phyloP scores from a whole-genome alignment of 768 basidiomycete species.

The Agrocybe chaxingu region DNA sequence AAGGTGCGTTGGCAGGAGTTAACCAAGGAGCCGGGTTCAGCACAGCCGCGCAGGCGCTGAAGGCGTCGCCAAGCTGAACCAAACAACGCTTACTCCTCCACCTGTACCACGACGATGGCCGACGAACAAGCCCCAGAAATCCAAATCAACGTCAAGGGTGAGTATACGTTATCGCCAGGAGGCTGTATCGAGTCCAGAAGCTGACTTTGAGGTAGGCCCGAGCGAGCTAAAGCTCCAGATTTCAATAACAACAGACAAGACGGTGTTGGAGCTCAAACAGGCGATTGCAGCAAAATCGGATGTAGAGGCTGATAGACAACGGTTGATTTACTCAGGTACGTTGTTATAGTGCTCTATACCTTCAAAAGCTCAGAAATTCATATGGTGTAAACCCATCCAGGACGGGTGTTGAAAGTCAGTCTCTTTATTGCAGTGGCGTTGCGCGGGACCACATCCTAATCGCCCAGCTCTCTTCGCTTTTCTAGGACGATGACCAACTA shows the following conservation, averaged over 20 bases:
- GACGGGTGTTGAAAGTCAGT: conserved; percentile 69
- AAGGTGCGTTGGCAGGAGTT: too few species aligned
- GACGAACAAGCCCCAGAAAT: conserved; percentile 49
- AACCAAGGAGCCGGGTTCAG: too few species aligned
- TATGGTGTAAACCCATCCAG: conserved; percentile 26
- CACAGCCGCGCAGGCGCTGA: too few species aligned
- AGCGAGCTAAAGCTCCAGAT: conserved; percentile 93
- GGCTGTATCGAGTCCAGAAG: not conserved
- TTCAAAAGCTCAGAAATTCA: not conserved
- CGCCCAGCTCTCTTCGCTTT: not conserved
- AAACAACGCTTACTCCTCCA: conserved; percentile 13
- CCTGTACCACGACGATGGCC: conserved; percentile 41
- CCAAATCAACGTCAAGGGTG: conserved; percentile 71
- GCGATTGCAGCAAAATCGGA: conserved; percentile 84
- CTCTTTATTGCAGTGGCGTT: conserved; percentile 1
- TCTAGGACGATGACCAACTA: conserved; percentile 77
- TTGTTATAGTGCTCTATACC: conserved; percentile 1
- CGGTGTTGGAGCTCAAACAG: conserved; percentile 87
- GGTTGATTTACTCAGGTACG: conserved; percentile 90
- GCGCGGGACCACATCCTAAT: not conserved
- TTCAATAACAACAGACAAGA: conserved; percentile 75
- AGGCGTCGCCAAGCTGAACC: not conserved
- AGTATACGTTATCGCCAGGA: not conserved
- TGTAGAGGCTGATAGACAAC: conserved; percentile 82
- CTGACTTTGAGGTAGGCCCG: conserved; percentile 50